Evolutionary conservation across 1,284 basidiomycete species (phyloP), one percentile per base, ranked within the genome.

Genomic region (Ganoderma multipileum): DNA sequence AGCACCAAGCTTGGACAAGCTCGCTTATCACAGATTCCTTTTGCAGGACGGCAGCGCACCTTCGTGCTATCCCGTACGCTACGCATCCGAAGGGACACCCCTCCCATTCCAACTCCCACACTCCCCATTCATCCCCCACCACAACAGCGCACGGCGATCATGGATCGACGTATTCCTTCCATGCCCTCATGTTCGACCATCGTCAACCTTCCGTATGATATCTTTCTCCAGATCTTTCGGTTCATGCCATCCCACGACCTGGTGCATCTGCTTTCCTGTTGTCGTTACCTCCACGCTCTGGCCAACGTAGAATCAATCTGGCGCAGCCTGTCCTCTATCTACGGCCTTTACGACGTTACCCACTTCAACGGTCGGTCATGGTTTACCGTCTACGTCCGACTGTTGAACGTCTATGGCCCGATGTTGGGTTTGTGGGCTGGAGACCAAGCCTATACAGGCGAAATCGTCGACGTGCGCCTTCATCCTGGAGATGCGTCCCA

Each of bases 351-450:
- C 23, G 71, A 72, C 58, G 54, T 71, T 16, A 20, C 55, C 16
- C 26, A 63, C 33, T 75, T 74, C 60, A 68, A 67, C 26, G 67
- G 68, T 3, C 70, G 68, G 11, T 71, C 76, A 7, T 77, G 72
- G 71, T 74, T 67, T 64, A 67, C 63, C 11, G 59, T 75, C 14
- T 77, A 76, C 61, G 68, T 72, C 8, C 28, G 65, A 20, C 61
- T 77, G 5, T 64, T 77, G 18, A 72, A 72, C 61, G 64, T 71
- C 2, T 75, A 76, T 54, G 74, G 71, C 8, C 71, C 73, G 12
- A 68, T 76, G 68, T 28, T 76, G 3, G 75, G 75, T n/a, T 57
- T 75, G 1, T 76, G 76, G 76, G 76, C 75, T 2, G 71, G 73
- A 11, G 75, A 77, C 44, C 67, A 71, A 38, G 70, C 76, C 0